These are phyloP conservation scores for Handroanthus guayacan DNA, from an alignment of 257 asterid genomes.

Conservation along the genomic window DNA sequence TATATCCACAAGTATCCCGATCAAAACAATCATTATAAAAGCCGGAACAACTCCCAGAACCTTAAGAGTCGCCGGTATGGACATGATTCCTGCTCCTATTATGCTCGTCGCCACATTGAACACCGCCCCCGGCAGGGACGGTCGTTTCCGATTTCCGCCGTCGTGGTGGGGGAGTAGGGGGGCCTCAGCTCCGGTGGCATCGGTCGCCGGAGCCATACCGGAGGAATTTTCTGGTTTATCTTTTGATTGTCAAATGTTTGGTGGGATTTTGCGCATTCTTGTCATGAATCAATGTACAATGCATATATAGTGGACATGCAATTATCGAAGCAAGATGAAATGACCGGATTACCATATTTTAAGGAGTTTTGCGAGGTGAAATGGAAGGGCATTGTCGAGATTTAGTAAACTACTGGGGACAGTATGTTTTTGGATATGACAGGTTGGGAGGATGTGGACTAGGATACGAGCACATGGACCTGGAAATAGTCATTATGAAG, in stretches of 20 bases:
- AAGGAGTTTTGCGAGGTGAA: neutral
- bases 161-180: slow-evolving; percentile 64
- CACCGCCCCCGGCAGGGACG: slow-evolving; percentile 79
- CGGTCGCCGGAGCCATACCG: slow-evolving; percentile 65
- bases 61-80: slow-evolving; percentile 92
- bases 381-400: slow-evolving; percentile 37
- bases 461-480: neutral
- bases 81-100: slow-evolving; percentile 97
- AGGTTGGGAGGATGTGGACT: slow-evolving; percentile 13
- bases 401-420: slow-evolving; percentile 17
- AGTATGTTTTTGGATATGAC: slow-evolving; percentile 20
- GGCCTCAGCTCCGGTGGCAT: slow-evolving; percentile 50
- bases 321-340: slow-evolving; percentile 32
- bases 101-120: slow-evolving; percentile 93
- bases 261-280: neutral
- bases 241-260: neutral
- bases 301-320: slow-evolving; percentile 11
- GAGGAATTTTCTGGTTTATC: slow-evolving; percentile 4
- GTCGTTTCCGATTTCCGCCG: slow-evolving; percentile 5
- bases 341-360: slow-evolving; percentile 28
- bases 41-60: slow-evolving; percentile 89
- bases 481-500: slow-evolving; percentile 8
- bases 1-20: slow-evolving; percentile 69
- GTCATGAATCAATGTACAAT: neutral
- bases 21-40: slow-evolving; percentile 58